These are phyloP conservation scores for Fusarium devonianum DNA, from an alignment of 2,329 filamentous ascomycete species.

Conservation along the genomic window DNA sequence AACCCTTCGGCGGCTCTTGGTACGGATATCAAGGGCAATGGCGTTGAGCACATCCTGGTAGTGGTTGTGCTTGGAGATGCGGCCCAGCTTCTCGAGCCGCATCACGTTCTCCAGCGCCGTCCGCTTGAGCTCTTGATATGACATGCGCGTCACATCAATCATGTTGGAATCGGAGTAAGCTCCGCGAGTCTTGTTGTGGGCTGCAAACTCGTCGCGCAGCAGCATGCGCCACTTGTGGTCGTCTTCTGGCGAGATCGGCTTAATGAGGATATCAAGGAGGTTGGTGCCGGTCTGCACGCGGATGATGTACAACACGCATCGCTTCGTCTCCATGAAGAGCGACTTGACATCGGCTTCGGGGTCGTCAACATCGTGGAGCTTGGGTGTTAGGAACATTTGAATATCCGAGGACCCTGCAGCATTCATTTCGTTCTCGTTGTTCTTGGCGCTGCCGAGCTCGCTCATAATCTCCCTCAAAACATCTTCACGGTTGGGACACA, in stretches of 20 bases:
- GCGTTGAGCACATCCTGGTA: slow-evolving; percentile 99
- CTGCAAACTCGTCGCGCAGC: slow-evolving; percentile 79
- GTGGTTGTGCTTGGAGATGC: slow-evolving; percentile 87
- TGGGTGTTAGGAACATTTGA: slow-evolving; percentile 87
- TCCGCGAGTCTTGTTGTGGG: slow-evolving; percentile 72
- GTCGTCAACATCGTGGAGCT: slow-evolving; percentile 88
- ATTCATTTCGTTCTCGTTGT: slow-evolving; percentile 91
- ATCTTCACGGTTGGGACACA: slow-evolving; percentile 85
- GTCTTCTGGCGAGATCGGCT: slow-evolving; percentile 85
- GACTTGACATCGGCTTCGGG: slow-evolving; percentile 91
- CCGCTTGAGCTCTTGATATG: slow-evolving; percentile 90
- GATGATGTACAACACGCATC: slow-evolving; percentile 97
- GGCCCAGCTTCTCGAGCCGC: slow-evolving; percentile 82
- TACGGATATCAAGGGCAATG: slow-evolving; percentile 95
- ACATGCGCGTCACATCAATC: slow-evolving; percentile 87
- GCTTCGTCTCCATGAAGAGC: slow-evolving; percentile 97
- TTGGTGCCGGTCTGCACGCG: slow-evolving; percentile 91
- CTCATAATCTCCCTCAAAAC: slow-evolving; percentile 89
- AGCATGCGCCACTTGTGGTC: slow-evolving; percentile 86
- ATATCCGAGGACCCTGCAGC: slow-evolving; percentile 88
- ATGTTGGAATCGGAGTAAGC: slow-evolving; percentile 92
- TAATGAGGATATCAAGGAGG: slow-evolving; percentile 94
- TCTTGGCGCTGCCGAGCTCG: slow-evolving; percentile 94
- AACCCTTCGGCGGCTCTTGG: slow-evolving; percentile 91
- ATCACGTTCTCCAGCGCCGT: slow-evolving; percentile 95